Evolutionary conservation across 1,284 basidiomycete genomes (phyloP), one percentile per base, ranked within the genome.

Genomic region (Thecaphora thlaspeos): DNA sequence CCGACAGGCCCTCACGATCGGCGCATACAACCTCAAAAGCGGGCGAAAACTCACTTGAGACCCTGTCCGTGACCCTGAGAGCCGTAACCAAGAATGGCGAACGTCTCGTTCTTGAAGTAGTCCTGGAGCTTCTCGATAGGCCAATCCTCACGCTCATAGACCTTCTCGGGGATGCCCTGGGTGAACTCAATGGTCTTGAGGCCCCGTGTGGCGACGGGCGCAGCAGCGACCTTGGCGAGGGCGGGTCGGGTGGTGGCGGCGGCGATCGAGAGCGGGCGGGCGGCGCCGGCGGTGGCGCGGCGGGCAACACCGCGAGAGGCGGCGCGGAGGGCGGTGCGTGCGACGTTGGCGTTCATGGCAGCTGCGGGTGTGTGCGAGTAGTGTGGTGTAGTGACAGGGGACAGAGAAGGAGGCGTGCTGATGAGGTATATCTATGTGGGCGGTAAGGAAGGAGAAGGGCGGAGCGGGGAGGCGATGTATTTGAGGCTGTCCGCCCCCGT

Each of bases 101-200:
- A 90, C 68, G 94, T 97, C 82, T 99, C 95, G 79, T 97, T 88
- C 83, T 97, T 97, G 85, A 98, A 95, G 68, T 78, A 82, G 79
- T 97, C 92, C 81, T 97, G 94, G 79, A 99, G 87, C 68, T 91
- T 96, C 74, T 91, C 87, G 59, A 94, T 82, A 40, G 94, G 95
- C 95, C 95, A 99, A 85, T 99, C 94, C 75, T 85, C 85, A 69
- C 93, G 91, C 84, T 98, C 94, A 81, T 96, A 98, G 52, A 98
- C 92, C 70, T 85, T 85, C 83, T 98, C 94, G 78, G 94, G 87
- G 64, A 88, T 88, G 70, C 93, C 70, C 41, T 69, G 61, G 68
- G 94, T 91, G 81, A 98, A 98, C 84, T 97, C 89, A 76, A 98
- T 88, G 55, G 93, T 95, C 84, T 97, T 96, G 78, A 97, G 80